Percentiles rank a stretch among this genome's conserved stretches.
Conservation (phyloP, 2,329 filamentous ascomycete genomes). For the Pyrenochaeta sp. region DNA sequence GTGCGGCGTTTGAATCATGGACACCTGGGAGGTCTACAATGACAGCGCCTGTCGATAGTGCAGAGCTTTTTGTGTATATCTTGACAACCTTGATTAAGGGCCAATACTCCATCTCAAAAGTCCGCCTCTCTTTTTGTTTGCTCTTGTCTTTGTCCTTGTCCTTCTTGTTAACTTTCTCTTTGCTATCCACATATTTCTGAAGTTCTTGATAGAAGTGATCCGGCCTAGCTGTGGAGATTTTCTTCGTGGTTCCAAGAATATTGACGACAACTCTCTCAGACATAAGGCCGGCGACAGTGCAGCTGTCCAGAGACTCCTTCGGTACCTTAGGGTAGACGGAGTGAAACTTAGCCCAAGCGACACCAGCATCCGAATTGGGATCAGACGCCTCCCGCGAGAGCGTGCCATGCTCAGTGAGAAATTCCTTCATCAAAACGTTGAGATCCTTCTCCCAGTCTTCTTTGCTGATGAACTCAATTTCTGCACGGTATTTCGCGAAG, state of each 20-base stretch:
- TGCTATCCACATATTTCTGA: conserved; percentile 64
- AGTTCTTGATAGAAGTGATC: conserved; percentile 57
- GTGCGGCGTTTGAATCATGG: conserved; percentile 67
- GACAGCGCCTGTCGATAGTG: conserved; percentile 62
- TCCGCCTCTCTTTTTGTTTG: conserved; percentile 34
- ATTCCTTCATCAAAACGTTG: conserved; percentile 57
- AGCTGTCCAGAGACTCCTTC: conserved; percentile 50
- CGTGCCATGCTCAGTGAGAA: conserved; percentile 53
- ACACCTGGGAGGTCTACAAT: conserved; percentile 68
- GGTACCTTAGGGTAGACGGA: conserved; percentile 57
- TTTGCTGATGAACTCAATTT: conserved; percentile 65
- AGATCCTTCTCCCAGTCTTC: conserved; percentile 65
- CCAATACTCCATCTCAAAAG: conserved; percentile 54
- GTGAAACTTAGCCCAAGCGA: conserved; percentile 62
- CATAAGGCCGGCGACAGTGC: conserved; percentile 54
- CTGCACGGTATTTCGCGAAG: conserved; percentile 58
- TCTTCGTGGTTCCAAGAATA: conserved; percentile 58
- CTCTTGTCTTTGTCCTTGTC: conserved; percentile 22
- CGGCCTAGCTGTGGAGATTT: conserved; percentile 50
- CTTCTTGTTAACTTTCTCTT: conserved; percentile 56
- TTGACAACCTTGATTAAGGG: conserved; percentile 64
- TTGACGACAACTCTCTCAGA: conserved; percentile 48
- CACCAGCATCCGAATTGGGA: conserved; percentile 57
- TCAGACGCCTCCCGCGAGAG: conserved; percentile 50
- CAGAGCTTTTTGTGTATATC: conserved; percentile 60